Base-by-base conservation (phyloP, 2,329 filamentous ascomycete species). In the Diaporthe caulivora region DNA sequence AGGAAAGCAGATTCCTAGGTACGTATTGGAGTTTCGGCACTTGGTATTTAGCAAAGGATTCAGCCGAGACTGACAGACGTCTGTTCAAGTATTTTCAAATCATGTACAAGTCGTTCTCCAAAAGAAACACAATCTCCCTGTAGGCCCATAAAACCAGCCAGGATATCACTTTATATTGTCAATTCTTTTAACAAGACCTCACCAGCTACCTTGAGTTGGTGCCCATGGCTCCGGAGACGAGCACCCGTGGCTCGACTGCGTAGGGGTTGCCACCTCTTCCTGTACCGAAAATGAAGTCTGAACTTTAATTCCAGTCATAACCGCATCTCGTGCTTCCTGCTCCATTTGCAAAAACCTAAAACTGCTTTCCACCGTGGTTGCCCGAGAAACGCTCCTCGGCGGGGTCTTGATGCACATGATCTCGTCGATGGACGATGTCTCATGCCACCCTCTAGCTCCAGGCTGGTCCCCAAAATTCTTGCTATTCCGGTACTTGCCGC, bases 281-380 rank as follows among this genome's bases (percentile, higher is more conserved):
- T 67, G 31, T 17, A 53, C 47, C 13, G 62, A 40, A n/a, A 67
- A 53, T 13, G 62, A 67, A 18, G 62, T 67, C 17, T 67, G 34
- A 9, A 53, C 62, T 17, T 67, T 31, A 4, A 53, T 53, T 0
- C 62, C 62, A 6, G 21, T n/a, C 62, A 29, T 67, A 9, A 67
- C 47, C 44, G 34, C 51, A 4, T 67, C 44, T 8, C 62, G 29
- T 6, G 62, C 47, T 17, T 67, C 62, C 49, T 67, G 62, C 31
- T 67, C 62, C 62, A 53, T 53, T 9, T 67, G 62, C 17, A 40
- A 34, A n/a, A 40, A 53, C 21, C 47, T 21, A 8, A 53, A 29
- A 37, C 40, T 26, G n/a, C 47, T 67, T 15, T 53, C 62, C 13
- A 67, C 62, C 31, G 31, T 67, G 6, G 62, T 67, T 1, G 47